Conservation (phyloP, 2,329 filamentous ascomycete species). For the Exophiala oligosperma region DNA sequence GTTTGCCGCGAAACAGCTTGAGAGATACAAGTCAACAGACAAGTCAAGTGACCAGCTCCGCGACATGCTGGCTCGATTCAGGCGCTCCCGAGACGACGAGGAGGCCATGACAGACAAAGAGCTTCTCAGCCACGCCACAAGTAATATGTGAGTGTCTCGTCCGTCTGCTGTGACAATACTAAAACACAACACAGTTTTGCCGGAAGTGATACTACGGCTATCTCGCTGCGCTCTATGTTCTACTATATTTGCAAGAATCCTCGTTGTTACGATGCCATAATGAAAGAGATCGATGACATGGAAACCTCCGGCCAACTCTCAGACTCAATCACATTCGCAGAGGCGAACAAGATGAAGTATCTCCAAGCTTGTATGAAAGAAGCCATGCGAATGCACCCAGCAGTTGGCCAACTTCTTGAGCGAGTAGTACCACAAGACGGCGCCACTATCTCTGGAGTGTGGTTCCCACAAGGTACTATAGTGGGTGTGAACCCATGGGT, state of each 20-base stretch:
- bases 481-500: constrained; percentile 75
- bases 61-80: too few species aligned
- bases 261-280: background rate
- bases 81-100: too few species aligned
- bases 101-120: background rate
- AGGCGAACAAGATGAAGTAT: constrained; percentile 34
- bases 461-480: constrained; percentile 43
- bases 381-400: constrained; percentile 50
- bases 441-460: too few species aligned
- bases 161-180: too few species aligned
- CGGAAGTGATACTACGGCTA: constrained; percentile 31
- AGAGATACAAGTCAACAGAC: too few species aligned
- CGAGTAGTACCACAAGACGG: constrained; percentile 50
- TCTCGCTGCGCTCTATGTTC: constrained; percentile 31
- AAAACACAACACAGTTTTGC: too few species aligned
- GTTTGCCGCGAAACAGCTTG: too few species aligned
- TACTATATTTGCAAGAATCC: constrained; percentile 19
- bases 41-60: too few species aligned
- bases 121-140: background rate
- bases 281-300: background rate
- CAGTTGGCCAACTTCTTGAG: constrained; percentile 51
- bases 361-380: constrained; percentile 55
- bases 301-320: background rate
- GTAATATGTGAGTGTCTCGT: constrained; percentile 5
- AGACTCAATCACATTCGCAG: constrained; percentile 1